Percentiles rank a stretch among this genome's conserved stretches.
These are phyloP conservation scores for Dichomitus squalens DNA, from an alignment of 1,284 basidiomycete species.

Conservation along the genomic window DNA sequence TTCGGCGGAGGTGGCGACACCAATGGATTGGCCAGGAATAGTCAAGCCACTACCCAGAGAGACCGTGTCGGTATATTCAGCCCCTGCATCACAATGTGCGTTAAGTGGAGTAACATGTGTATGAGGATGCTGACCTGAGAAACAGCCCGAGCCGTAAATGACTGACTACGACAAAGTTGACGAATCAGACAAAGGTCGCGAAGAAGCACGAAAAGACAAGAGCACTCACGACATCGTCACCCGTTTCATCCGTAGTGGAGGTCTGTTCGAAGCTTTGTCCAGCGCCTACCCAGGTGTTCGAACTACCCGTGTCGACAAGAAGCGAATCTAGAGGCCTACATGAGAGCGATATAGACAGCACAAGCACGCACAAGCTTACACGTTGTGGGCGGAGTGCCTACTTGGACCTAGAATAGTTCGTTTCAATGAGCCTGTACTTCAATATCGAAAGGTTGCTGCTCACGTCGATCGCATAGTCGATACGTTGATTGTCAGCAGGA, in stretches of 20 bases:
- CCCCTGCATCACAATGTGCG: constrained; percentile 25
- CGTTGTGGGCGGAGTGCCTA: constrained; percentile 37
- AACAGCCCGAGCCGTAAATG: constrained; percentile 54
- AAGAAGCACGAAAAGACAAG: neutral
- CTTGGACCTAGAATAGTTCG: constrained; percentile 27
- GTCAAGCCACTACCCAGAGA: constrained; percentile 32
- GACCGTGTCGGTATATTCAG: constrained; percentile 48
- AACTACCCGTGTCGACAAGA: constrained; percentile 39
- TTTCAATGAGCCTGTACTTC: neutral
- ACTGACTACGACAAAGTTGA: constrained; percentile 39
- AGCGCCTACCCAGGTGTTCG: constrained; percentile 73
- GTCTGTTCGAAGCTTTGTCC: constrained; percentile 46
- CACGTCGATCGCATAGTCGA: constrained; percentile 35
- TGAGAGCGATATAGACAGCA: neutral
- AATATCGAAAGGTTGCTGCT: constrained; percentile 4
- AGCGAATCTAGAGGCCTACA: constrained; percentile 29
- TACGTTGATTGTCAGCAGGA: constrained; percentile 42
- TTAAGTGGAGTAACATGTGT: neutral
- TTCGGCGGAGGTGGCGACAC: constrained; percentile 46
- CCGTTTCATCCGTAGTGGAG: constrained; percentile 43
- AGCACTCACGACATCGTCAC: constrained; percentile 38
- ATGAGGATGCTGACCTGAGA: constrained; percentile 40
- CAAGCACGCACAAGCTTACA: constrained; percentile 35
- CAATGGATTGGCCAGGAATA: constrained; percentile 52
- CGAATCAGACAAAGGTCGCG: neutral